phyloP scores from a whole-genome alignment of 352 stramenopile species.

The Pythium phragmiticola region DNA sequence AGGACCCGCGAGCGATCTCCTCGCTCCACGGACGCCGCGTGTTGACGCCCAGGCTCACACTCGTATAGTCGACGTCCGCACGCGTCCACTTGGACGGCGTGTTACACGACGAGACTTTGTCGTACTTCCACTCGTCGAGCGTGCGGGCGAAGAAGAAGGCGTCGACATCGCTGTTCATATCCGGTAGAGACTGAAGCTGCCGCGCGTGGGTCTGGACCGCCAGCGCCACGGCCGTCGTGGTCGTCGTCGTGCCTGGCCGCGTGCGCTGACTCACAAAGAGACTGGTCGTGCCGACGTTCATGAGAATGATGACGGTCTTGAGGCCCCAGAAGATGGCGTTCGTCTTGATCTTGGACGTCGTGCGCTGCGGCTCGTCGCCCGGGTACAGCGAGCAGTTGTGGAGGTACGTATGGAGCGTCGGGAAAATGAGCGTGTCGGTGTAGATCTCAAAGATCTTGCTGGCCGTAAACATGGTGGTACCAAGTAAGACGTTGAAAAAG shows the following conservation, averaged over 20 bases:
- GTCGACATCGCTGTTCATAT: no score
- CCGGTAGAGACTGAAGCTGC: background rate
- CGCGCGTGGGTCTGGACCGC: slow-evolving; percentile 8
- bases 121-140: no score
- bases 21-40: slow-evolving; percentile 8
- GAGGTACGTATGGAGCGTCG: slow-evolving; percentile 52
- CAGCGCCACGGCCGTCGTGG: background rate
- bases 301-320: slow-evolving; percentile 60
- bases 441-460: slow-evolving; percentile 61
- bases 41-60: background rate
- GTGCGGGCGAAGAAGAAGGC: no score
- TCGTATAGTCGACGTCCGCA: slow-evolving; percentile 12
- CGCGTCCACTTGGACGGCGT: slow-evolving; percentile 1
- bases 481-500: slow-evolving; percentile 51
- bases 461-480: slow-evolving; percentile 44
- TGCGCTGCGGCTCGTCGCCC: slow-evolving; percentile 49
- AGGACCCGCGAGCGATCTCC: background rate
- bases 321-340: slow-evolving; percentile 57
- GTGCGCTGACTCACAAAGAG: slow-evolving; percentile 48
- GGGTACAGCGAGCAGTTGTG: slow-evolving; percentile 61
- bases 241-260: background rate
- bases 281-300: slow-evolving; percentile 62
- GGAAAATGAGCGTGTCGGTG: slow-evolving; percentile 59
- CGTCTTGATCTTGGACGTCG: slow-evolving; percentile 41
- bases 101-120: no score